Evolutionary conservation across 495 filamentous ascomycete species (phyloP).

Genomic region (Stereocaulon alpinum): DNA sequence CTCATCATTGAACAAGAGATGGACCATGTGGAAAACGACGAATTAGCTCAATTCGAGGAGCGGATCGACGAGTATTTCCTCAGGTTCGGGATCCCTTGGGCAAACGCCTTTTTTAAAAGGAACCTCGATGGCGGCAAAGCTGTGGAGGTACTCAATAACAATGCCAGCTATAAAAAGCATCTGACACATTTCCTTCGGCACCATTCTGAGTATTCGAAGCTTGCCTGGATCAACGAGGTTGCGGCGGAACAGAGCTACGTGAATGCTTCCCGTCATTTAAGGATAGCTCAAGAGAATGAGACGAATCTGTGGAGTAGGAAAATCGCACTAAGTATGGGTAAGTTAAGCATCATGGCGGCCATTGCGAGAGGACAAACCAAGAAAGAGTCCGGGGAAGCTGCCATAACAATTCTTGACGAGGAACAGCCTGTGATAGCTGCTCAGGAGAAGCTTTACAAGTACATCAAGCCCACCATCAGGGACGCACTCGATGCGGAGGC

Average conservation of each 20-base stretch:
- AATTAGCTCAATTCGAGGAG: slow-evolving; percentile 25
- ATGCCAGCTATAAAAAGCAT: slow-evolving; percentile 48
- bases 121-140: slow-evolving; percentile 56
- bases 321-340: slow-evolving; percentile 78
- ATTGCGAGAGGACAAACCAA: slow-evolving; percentile 28
- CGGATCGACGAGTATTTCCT: slow-evolving; percentile 55
- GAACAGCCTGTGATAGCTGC: slow-evolving; percentile 55
- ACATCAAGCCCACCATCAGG: slow-evolving; percentile 45
- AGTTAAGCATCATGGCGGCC: slow-evolving; percentile 63
- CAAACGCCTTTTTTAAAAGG: slow-evolving; percentile 67
- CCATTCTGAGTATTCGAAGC: slow-evolving; percentile 54
- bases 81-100: slow-evolving; percentile 64
- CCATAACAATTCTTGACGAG: slow-evolving; percentile 42
- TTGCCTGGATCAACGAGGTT: slow-evolving; percentile 95
- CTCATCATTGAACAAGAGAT: slow-evolving; percentile 39
- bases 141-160: slow-evolving; percentile 56
- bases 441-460: slow-evolving; percentile 61
- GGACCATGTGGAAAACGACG: slow-evolving; percentile 17
- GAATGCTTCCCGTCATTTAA: slow-evolving; percentile 55
- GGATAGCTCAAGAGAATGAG: slow-evolving; percentile 55
- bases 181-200: slow-evolving; percentile 67
- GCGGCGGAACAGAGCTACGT: slow-evolving; percentile 58
- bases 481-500: slow-evolving; percentile 68
- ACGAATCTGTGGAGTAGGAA: slow-evolving; percentile 79
- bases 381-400: slow-evolving; percentile 24